Conservation (phyloP, 257 asterid genomes). For the Nicotiana otophora region DNA sequence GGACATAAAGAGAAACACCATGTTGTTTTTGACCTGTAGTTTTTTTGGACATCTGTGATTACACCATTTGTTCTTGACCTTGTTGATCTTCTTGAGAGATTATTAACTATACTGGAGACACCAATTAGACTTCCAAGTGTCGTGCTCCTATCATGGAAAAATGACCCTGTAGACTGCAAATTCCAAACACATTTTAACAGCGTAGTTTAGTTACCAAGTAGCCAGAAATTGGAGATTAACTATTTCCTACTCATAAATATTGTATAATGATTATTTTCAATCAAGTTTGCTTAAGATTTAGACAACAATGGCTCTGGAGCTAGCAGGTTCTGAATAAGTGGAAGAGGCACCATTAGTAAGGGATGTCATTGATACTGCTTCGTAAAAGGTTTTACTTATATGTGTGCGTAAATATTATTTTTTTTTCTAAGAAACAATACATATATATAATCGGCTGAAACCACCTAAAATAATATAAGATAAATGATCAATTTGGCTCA, state of each 20-base stretch:
- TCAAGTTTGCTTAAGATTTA: neutral
- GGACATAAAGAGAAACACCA: conserved; percentile 46
- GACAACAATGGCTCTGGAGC: neutral
- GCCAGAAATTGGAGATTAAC: neutral
- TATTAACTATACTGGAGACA: conserved; percentile 28
- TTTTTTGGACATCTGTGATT: conserved; percentile 19
- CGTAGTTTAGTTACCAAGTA: neutral
- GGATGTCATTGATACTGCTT: neutral
- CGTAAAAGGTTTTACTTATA: neutral
- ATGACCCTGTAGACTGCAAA: conserved; percentile 41
- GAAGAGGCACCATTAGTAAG: neutral
- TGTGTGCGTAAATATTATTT: neutral
- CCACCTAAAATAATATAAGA: no score
- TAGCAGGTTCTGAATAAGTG: neutral
- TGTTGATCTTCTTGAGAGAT: conserved; percentile 41
- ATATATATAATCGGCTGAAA: neutral
- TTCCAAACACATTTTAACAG: neutral
- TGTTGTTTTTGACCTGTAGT: conserved; percentile 19
- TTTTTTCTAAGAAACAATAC: neutral
- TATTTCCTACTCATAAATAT: neutral
- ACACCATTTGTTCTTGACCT: conserved; percentile 26
- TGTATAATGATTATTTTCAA: neutral
- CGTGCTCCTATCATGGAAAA: conserved; percentile 43
- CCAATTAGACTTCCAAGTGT: conserved; percentile 50
- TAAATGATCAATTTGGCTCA: neutral